A percentile compares a stretch with the other conserved stretches of the same genome.
Conservation (phyloP, 2,329 filamentous ascomycete genomes). For the Epichloe typhina region DNA sequence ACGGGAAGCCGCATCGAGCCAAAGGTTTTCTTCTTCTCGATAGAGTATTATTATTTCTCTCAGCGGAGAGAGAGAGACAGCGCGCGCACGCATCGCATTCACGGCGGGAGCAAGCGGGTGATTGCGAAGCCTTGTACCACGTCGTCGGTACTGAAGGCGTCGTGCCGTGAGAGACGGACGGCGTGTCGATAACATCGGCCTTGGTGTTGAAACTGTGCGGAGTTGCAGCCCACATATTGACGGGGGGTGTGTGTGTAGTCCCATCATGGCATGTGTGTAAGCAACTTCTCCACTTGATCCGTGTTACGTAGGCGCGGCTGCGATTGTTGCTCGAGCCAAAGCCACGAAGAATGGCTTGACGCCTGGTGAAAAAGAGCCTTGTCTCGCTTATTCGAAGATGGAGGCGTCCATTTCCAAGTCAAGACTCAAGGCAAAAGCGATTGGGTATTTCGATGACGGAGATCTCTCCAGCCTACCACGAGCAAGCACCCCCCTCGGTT, state of each 20-base stretch:
- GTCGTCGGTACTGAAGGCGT: neutral
- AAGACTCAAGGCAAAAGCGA: neutral
- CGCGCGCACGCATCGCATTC: neutral
- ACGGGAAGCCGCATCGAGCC: neutral
- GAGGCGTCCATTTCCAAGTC: neutral
- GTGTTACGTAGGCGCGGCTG: neutral
- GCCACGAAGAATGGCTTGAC: too few species aligned
- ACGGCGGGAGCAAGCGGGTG: neutral
- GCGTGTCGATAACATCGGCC: neutral
- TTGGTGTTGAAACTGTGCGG: neutral
- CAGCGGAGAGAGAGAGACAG: neutral
- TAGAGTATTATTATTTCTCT: neutral
- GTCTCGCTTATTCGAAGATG: too few species aligned
- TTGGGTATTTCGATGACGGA: neutral
- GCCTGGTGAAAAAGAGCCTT: neutral
- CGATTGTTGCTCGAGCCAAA: neutral
- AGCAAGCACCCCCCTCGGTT: neutral
- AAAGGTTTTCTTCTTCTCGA: neutral
- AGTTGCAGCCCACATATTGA: too few species aligned
- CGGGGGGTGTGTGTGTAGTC: neutral
- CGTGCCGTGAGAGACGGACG: too few species aligned
- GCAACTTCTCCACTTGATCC: neutral
- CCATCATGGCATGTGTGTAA: neutral
- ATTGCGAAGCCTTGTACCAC: constrained; percentile 1
- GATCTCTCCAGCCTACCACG: neutral